phyloP scores from a whole-genome alignment of 2,329 filamentous ascomycete species.

The Didymella lethalis region DNA sequence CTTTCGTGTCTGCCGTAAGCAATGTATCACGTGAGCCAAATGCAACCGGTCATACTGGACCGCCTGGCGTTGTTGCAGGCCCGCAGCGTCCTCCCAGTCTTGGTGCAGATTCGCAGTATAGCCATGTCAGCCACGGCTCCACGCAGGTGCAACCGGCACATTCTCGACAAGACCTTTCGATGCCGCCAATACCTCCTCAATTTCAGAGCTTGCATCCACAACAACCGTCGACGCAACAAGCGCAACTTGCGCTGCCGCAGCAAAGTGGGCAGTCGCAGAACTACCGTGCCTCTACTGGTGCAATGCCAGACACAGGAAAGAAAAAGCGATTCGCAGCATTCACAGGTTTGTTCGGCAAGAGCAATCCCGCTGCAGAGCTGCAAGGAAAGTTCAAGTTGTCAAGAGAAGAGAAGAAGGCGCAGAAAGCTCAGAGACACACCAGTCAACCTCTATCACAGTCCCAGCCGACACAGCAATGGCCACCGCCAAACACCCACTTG shows the following conservation, averaged over 20 bases:
- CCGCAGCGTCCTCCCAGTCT: slow-evolving; percentile 35
- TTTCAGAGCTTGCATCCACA: slow-evolving; percentile 32
- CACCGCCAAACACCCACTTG: slow-evolving; percentile 28
- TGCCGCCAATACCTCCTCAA: slow-evolving; percentile 32
- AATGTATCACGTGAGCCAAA: slow-evolving; percentile 33
- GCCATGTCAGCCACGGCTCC: slow-evolving; percentile 42
- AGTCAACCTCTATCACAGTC: slow-evolving; percentile 22
- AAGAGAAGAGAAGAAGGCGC: slow-evolving; percentile 49
- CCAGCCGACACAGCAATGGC: slow-evolving; percentile 27
- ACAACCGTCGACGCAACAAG: slow-evolving; percentile 11
- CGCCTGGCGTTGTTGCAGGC: slow-evolving; percentile 21
- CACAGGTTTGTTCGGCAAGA: slow-evolving; percentile 54
- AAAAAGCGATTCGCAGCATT: slow-evolving; percentile 58
- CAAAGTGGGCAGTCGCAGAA: slow-evolving; percentile 22
- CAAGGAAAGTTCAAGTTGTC: slow-evolving; percentile 46
- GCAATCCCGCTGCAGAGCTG: slow-evolving; percentile 41
- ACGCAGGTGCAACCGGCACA: slow-evolving; percentile 40
- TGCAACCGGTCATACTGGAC: slow-evolving; percentile 27
- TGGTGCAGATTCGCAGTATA: slow-evolving; percentile 42
- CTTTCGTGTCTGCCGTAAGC: slow-evolving; percentile 31
- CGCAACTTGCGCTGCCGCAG: slow-evolving; percentile 18
- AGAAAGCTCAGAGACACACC: slow-evolving; percentile 41
- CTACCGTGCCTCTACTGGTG: slow-evolving; percentile 26
- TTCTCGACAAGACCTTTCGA: slow-evolving; percentile 40
- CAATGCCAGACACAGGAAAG: slow-evolving; percentile 39